These are phyloP conservation scores for Geotrichum reessii DNA, from an alignment of 1,139 yeast genomes.

Conservation along the genomic window DNA sequence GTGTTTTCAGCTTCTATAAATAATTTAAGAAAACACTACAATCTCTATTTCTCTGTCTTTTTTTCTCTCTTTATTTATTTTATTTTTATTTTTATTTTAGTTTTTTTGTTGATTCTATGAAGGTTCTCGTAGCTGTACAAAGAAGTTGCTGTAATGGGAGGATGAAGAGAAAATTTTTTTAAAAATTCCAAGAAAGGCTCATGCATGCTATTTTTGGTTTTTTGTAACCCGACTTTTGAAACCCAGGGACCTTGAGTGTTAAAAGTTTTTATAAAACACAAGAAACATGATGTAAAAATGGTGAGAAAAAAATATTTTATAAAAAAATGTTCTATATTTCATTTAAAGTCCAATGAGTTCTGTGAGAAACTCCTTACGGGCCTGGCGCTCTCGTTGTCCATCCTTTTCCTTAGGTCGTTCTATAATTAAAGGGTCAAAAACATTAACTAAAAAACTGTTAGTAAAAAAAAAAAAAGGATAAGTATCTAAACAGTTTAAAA, in stretches of 20 bases:
- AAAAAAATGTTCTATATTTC: not conserved
- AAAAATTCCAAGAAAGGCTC: not conserved
- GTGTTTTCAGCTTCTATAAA: not conserved
- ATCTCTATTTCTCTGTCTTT: too few species aligned
- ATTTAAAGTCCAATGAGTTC: not conserved
- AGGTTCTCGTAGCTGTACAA: not conserved
- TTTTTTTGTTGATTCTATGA: not conserved
- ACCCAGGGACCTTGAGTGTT: not conserved
- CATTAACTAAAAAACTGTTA: not conserved
- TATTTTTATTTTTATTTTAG: too few species aligned
- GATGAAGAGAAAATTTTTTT: not conserved
- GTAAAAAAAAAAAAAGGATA: not conserved
- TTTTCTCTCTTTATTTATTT: too few species aligned
- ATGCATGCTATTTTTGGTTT: not conserved
- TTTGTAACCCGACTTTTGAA: not conserved
- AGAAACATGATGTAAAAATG: too few species aligned
- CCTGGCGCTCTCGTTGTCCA: not conserved
- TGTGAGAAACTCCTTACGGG: not conserved
- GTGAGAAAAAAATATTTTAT: too few species aligned
- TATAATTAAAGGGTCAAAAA: constrained; percentile 7
- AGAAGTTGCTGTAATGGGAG: not conserved
- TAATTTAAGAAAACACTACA: not conserved
- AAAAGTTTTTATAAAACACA: too few species aligned
- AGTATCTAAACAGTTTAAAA: not conserved
- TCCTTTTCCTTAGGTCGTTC: constrained; percentile 2